A percentile compares a stretch with the other conserved stretches of the same genome.
Conservation (phyloP, 768 basidiomycete species). For the Calocybe cyanea region DNA sequence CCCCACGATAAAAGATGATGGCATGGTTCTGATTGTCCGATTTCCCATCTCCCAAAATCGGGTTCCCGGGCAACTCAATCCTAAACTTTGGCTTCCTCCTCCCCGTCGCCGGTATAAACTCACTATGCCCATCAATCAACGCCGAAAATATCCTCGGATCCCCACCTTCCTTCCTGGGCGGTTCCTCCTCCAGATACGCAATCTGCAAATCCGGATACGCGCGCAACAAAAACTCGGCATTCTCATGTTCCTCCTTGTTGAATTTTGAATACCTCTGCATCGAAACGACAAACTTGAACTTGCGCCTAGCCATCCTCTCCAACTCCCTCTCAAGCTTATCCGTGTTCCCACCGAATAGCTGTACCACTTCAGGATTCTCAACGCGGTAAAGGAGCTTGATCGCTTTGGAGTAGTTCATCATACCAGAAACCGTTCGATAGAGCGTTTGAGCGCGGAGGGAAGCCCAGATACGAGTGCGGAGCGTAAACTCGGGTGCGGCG, state of each 20-base stretch:
- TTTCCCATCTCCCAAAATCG: conserved; percentile 98
- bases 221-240: conserved; percentile 94
- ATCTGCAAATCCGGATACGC: conserved; percentile 99
- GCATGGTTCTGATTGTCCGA: conserved; percentile 99
- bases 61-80: conserved; percentile 97
- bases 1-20: conserved; percentile 98
- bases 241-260: conserved; percentile 99
- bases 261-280: conserved; percentile 99
- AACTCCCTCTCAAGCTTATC: conserved; percentile 95
- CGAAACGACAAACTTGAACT: conserved; percentile 99
- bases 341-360: conserved; percentile 95
- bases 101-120: conserved; percentile 86
- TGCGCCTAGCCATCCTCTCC: conserved; percentile 95
- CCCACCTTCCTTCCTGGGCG: conserved; percentile 89
- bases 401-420: conserved; percentile 99
- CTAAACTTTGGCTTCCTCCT: conserved; percentile 94
- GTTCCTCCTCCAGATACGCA: conserved; percentile 96
- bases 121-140: conserved; percentile 96
- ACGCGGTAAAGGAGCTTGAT: conserved; percentile 99
- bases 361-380: conserved; percentile 98
- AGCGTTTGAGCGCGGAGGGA: conserved; percentile 97
- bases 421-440: conserved; percentile 97
- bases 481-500: conserved; percentile 95
- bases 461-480: conserved; percentile 99
- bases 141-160: conserved; percentile 95